Base-by-base conservation (phyloP, 352 stramenopile genomes). In the Phytophthora foliorum region DNA sequence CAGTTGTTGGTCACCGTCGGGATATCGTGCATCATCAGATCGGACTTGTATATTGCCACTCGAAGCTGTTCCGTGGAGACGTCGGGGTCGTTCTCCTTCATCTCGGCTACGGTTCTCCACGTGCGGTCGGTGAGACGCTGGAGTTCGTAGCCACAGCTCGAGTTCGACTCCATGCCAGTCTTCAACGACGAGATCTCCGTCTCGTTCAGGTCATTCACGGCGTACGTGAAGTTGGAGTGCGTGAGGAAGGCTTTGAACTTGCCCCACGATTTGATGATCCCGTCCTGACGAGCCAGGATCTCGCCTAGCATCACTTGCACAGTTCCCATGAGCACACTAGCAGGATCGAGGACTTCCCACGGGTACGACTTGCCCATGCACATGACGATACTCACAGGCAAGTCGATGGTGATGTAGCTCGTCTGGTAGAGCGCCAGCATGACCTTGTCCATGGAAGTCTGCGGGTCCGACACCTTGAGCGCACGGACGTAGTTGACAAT, bases 111-210 rank as follows among this genome's bases (percentile, higher is more conserved):
- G 0, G 70, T 72, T 36, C 65, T 42, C 70, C 70, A 78, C 29
- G 70, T 75, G 7, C 70, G 70, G 32, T 78, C 70, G 0, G 70
- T 78, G 2, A 78, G 41, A 9, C 70, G 65, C 55, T 81, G 68
- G 29, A 84, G 36, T 17, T 86, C 70, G 13, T 70, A 70, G 34
- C 78, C 78, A 24, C 78, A 86, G 38, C 59, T 78, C 1, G 53
- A 70, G 3, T 76, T 73, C 3, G 72, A 76, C 17, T 63, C 49
- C 54, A 86, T 59, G 0, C 74, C 66, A 4, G 46, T 70, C 54
- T 77, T 72, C 10, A 86, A 59, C 6, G 70, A 78, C n/a, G 66
- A 69, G 19, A 78, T 78, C 29, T 78, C 70, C 34, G 65, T 78
- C 22, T 78, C 70, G 29, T 75, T 78, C 3, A 78, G 45, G 8